Base-by-base conservation (phyloP, 805 yeast genomes). In the Nakazawaea ishiwadae region DNA sequence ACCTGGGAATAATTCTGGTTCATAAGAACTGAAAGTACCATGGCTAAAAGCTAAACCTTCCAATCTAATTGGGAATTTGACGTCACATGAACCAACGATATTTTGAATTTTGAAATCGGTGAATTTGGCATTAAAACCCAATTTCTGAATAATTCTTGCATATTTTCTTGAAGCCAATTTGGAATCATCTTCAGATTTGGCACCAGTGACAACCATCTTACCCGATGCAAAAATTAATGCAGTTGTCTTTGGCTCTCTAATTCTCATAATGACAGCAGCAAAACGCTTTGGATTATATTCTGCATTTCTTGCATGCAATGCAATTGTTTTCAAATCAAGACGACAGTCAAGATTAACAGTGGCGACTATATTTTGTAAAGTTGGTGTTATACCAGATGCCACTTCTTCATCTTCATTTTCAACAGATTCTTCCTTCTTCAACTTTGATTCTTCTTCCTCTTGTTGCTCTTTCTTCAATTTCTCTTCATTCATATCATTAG, bases 161-260 rank as follows among this genome's bases (percentile, higher is more conserved):
- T 93, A 93, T 62, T 93, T 93, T 68, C 99, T 79, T 16, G 96
- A 88, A 1, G 99, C 99, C 50, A 93, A 74, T 63, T 93, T 93
- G n/a, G 97, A 88, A 60, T 93, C 98, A 60, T 93, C 98, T 63
- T 93, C 99, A 28, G 96, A 84, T 64, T 93, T 93, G 18, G 99
- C 99, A 77, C 99, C 99, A 23, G 98, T 93, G 12, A 93, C 99
- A 52, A 93, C 99, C 99, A 93, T 93, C 65, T 93, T 93, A 56
- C 99, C 99, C 2, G 97, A 89, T 1, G 99, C 99, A 63, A 93
- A 93, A 51, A 93, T 93, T 52, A 93, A 73, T 0, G 99, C 98
- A 2, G 99, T 93, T 1, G 99, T 93, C 63, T 93, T 93, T 14
- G 99, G 99, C 62, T 93, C 99, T 65, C 99, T 79, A 53, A 93